phyloP scores from a whole-genome alignment of 208 protist species.

The Leishmania mexicana region DNA sequence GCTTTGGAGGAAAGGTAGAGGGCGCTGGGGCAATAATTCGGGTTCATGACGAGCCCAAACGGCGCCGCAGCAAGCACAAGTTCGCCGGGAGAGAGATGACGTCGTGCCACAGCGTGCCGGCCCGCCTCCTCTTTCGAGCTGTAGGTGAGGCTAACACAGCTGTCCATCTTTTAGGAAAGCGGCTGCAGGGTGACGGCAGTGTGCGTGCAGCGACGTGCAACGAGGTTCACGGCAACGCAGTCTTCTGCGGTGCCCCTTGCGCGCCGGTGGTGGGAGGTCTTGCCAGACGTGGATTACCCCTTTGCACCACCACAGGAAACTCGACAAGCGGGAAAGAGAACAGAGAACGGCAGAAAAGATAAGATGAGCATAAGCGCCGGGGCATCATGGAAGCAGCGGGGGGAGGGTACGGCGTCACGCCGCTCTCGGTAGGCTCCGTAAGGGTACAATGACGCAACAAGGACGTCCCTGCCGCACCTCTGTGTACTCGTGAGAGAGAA shows the following conservation, averaged over 20 bases:
- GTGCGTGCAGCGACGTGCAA: not conserved
- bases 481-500: not conserved
- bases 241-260: too few relatives aligned
- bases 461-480: not conserved
- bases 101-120: slow-evolving; percentile 50
- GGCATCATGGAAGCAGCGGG: too few relatives aligned
- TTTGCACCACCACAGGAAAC: not conserved
- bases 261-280: not conserved
- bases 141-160: slow-evolving; percentile 30
- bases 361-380: not conserved
- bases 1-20: slow-evolving; percentile 49
- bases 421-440: not conserved
- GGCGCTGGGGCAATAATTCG: slow-evolving; percentile 45
- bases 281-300: not conserved
- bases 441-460: not conserved
- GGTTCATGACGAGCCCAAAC: slow-evolving; percentile 51
- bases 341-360: not conserved
- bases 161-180: not conserved
- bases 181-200: not conserved
- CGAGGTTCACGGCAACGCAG: too few relatives aligned
- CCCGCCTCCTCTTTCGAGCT: slow-evolving; percentile 44
- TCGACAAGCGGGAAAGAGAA: not conserved
- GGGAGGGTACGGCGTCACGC: not conserved
- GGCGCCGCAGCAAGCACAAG: slow-evolving; percentile 61
- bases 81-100: slow-evolving; percentile 53